These are phyloP conservation scores for Cubamyces lactineus DNA, from an alignment of 768 basidiomycete species.

Conservation along the genomic window DNA sequence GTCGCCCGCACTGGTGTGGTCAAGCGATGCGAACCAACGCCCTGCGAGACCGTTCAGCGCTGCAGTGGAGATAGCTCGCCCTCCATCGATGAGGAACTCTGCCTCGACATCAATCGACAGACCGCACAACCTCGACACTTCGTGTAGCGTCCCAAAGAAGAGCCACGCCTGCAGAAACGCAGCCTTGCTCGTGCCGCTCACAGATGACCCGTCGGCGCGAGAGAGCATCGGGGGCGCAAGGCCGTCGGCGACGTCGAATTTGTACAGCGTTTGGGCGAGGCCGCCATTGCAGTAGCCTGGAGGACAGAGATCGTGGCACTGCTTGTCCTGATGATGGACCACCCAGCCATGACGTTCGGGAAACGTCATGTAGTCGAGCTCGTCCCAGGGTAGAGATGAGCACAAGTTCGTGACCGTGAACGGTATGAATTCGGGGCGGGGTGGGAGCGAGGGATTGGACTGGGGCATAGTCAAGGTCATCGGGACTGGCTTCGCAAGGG, in stretches of 20 bases:
- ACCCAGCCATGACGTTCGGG: constrained; percentile 3
- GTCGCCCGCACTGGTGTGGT: neutral
- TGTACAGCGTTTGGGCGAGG: no score
- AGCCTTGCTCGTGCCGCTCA: constrained; percentile 1
- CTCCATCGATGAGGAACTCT: neutral
- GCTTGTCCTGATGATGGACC: neutral
- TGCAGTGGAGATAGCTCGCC: neutral
- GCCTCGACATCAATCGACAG: neutral
- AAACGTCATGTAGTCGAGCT: constrained; percentile 4
- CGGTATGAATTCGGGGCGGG: constrained; percentile 13
- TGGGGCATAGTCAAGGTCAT: neutral
- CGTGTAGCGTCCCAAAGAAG: constrained; percentile 4
- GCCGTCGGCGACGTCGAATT: neutral
- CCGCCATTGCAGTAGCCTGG: constrained; percentile 8
- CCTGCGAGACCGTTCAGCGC: constrained; percentile 8
- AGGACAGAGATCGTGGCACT: constrained; percentile 7
- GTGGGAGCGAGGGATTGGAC: neutral
- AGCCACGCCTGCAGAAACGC: constrained; percentile 15
- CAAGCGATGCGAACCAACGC: constrained; percentile 6
- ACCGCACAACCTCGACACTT: constrained; percentile 6
- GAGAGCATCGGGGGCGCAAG: neutral
- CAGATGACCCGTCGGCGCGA: constrained; percentile 2
- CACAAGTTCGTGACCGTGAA: constrained; percentile 2
- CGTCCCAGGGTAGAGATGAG: neutral
- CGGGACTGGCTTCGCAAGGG: no score